Evolutionary conservation across 2,329 filamentous ascomycete genomes (phyloP), one percentile per base, ranked within the genome.

Genomic region (Pseudocercospora fijiensis): DNA sequence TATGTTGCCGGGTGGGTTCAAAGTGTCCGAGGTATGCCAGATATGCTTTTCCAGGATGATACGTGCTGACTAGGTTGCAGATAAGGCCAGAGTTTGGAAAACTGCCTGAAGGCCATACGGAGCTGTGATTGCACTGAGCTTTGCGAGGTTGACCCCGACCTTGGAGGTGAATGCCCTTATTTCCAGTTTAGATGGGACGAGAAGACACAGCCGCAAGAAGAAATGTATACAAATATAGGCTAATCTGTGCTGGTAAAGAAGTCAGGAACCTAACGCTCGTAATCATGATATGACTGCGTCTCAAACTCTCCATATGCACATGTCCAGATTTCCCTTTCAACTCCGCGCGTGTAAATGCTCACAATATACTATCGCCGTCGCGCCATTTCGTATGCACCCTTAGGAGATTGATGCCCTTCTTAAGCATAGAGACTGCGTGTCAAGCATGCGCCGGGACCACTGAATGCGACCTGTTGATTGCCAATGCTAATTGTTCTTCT

Each of bases 401-500:
- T 53, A 18, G 49, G n/a, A 53, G 24, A 30, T 30, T 3, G 9
- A 30, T 9, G 24, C 52, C 13, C 27, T 33, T 4, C 1, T 26
- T 3, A 41, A 10, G 9, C 4, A n/a, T 22, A 20, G 10, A 37
- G 26, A 13, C 11, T 7, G 6, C n/a, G n/a, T 22, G 28, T 56
- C 28, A 41, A 33, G 16, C 27, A 41, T 56, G 53, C 18, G 56
- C 59, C 5, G 62, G 62, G n/a, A 65, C 62, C 3, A 58, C 58
- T n/a, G 78, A 65, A 63, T 79, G 76, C 4, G 78, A 79, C 45
- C 75, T 73, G 57, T 78, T 73, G 58, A 82, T 69, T 0, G 81
- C 81, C 8, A 78, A 69, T 47, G 78, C 77, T 52, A 83, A 75
- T 27, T 82, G 79, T 57, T 80, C 78, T 26, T 78, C 74, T 2